Base-by-base conservation (phyloP, 2,329 filamentous ascomycete genomes). In the Xylaria sp. region DNA sequence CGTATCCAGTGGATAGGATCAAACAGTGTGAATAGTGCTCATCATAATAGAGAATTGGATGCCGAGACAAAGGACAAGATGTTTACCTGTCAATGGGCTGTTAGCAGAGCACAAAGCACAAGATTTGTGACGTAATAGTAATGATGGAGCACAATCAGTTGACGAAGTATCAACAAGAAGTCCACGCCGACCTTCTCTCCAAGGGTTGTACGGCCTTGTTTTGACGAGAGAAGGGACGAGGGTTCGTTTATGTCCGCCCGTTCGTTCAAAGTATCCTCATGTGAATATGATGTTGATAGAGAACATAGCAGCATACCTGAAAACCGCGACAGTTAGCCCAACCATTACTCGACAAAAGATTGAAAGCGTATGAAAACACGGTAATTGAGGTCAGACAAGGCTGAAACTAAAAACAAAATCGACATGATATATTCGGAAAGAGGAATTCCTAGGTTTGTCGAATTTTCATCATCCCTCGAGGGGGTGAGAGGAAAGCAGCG, bases 241-340 rank as follows among this genome's bases (percentile, higher is more conserved):
- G 83, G 83, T 85, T 88, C 86, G 81, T 82, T 87, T 88, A 87
- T 89, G 87, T 89, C 87, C 87, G 87, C 87, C 87, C 87, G 87
- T 89, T 89, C 87, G 87, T 89, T 88, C 87, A 89, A 88, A 80
- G 81, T 81, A 86, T 89, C 87, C 83, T 89, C 87, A 89, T 85
- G 77, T 76, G 71, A 74, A 74, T 58, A 61, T 51, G 54, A 77
- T 70, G 68, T 59, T 67, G 63, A 58, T 63, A 70, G 46, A 59
- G 61, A 63, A 67, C 49, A 61, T 58, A 48, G 38, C 66, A 64
- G 72, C 77, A 78, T 86, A 86, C 84, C 85, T 87, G 74, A 76
- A 75, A 70, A 73, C 75, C 69, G 49, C 44, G 57, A 57, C 28
- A 58, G 70, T 72, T 69, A 62, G 71, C 48, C 13, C 60, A 36